Evolutionary conservation across 176 grass and related monocot species (phyloP), one percentile per base, ranked within the genome.

Genomic region (Hordeum marinum): DNA sequence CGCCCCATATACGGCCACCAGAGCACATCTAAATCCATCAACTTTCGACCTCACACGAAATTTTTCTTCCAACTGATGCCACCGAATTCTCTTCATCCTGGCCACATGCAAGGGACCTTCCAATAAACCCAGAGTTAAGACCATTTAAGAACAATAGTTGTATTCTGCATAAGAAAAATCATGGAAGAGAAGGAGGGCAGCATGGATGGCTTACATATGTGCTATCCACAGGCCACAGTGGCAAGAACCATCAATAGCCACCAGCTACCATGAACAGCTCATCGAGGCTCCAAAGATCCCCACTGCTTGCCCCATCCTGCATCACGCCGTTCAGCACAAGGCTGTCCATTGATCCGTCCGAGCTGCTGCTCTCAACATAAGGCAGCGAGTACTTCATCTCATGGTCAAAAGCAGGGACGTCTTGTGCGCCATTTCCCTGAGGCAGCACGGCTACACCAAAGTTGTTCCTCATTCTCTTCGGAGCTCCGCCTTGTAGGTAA

Each of bases 391-490:
- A 89, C 70, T 87, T 94, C 86, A 89, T 87, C 71, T 87, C 81
- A 69, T 87, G 79, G 64, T 91, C 41, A 25, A 94, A 91, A 59
- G 64, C 1, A 14, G 66, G 32, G 27, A 91, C 61, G 21, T 72
- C 82, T 76, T 91, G 18, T 4, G 5, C 36, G 10, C 11, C 85
- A 74, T 90, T 83, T 74, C 83, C 87, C 85, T 86, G 79, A 41
- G 72, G 45, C n/a, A 68, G 64, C 85, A 94, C 82, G 23, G 82
- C 79, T 42, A 76, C 55, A 54, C 90, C 79, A 41, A 78, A 82
- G 60, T 80, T 88, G 64, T 88, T 94, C 82, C 64, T 94, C 75
- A 84, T 76, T 80, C 84, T 92, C 90, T 90, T 90, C 35, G 87
- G 69, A 0, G 4, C 59, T 68, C 77, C 64, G 24, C 59, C 84